Base-by-base conservation (phyloP, 1,284 basidiomycete genomes). In the Thecaphora frezii region DNA sequence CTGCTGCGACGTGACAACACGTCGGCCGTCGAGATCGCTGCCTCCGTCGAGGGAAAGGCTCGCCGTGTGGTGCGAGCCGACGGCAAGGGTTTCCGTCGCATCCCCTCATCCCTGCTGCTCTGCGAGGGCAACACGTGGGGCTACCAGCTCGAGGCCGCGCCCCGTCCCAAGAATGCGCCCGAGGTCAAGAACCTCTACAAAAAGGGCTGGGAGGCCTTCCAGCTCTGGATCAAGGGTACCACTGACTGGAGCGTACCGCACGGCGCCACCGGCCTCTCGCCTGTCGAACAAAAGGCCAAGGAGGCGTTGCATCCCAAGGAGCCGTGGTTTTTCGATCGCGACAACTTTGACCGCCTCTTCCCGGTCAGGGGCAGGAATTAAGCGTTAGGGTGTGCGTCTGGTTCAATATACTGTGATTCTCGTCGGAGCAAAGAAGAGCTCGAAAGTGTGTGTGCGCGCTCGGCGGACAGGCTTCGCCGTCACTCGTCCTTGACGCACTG, bases 271-370 rank as follows among this genome's bases (percentile, higher is more conserved):
- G 47, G n/a, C 1, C 46, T 66, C 26, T 45, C 58, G 5, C 25
- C 24, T 12, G 49, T 42, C 0, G 64, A 66, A 44, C 13, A 28
- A 10, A 24, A 45, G 22, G 62, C 58, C 23, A 51, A 57, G 37
- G 33, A 26, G 25, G 51, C 51, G 30, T 42, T 58, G 19, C 30
- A 62, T 24, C 38, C 51, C 38, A 65, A 69, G 23, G 62, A 69
- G 23, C 66, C 66, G 5, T 69, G 66, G 66, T 69, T 69, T 54
- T 23, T 69, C 43, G 58, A 69, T 33, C 55, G 66, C 18, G 44
- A 37, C 24, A 69, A 65, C 56, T 69, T 69, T 49, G 62, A 69
- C 48, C 47, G 48, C 25, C 46, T 69, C 28, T 69, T 69, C 44
- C 66, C 66, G 1, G 51, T 56, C 21, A 37, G 51, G 9, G 18